phyloP scores from a whole-genome alignment of 306 rosid species.

The Vigna nakashimae region DNA sequence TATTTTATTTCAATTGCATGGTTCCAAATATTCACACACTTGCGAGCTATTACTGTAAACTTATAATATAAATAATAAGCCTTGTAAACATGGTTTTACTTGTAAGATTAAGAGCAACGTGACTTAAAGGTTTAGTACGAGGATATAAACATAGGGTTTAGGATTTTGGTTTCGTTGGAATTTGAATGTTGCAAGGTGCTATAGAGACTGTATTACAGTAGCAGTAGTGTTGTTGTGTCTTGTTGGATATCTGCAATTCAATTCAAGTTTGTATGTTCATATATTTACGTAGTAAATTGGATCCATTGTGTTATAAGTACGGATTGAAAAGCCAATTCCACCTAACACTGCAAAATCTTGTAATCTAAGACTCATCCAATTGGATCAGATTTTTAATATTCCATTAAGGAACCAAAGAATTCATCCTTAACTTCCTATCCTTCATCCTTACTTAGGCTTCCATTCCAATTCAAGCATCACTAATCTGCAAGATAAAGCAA shows the following conservation, averaged over 20 bases:
- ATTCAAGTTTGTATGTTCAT: background rate
- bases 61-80: background rate
- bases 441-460: constrained; percentile 54
- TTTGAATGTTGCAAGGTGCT: background rate
- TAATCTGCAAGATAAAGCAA: constrained; percentile 75
- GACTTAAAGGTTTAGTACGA: background rate
- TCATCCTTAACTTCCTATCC: constrained; percentile 21
- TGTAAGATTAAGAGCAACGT: background rate
- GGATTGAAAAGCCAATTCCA: constrained; percentile 38
- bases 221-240: background rate
- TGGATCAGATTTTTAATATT: constrained; percentile 31
- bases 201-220: background rate
- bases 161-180: constrained; percentile 1
- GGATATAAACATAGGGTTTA: background rate
- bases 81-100: background rate
- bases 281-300: constrained; percentile 22
- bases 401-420: constrained; percentile 37
- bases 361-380: constrained; percentile 52
- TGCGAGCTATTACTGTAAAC: background rate
- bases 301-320: background rate
- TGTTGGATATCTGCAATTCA: background rate
- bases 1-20: background rate
- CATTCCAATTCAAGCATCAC: constrained; percentile 84
- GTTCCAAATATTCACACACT: constrained; percentile 1
- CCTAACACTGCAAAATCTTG: constrained; percentile 57